Percentiles rank a stretch among this genome's conserved stretches.
phyloP scores from a whole-genome alignment of 345 rosid genomes.

The Citrus reticulata region DNA sequence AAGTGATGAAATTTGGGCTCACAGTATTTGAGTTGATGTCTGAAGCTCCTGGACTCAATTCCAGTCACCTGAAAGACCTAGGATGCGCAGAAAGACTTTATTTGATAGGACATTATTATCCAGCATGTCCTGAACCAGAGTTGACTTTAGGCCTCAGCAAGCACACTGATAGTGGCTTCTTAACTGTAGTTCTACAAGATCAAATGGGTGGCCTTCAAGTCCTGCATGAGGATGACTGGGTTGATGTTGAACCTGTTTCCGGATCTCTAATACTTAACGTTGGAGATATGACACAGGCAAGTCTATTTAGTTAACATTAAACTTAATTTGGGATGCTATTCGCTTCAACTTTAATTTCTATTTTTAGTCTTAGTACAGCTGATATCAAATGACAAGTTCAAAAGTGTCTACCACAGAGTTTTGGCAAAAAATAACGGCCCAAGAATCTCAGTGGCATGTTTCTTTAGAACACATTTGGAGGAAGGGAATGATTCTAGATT shows the following conservation, averaged over 20 bases:
- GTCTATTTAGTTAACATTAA: background rate
- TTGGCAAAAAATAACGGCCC: slow-evolving; percentile 17
- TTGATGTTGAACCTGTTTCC: slow-evolving; percentile 14
- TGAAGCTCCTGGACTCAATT: slow-evolving; percentile 21
- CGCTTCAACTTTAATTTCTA: no score
- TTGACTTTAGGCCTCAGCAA: slow-evolving; percentile 17
- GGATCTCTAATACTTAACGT: slow-evolving; percentile 18
- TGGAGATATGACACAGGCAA: slow-evolving; percentile 26
- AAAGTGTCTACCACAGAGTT: slow-evolving; percentile 31
- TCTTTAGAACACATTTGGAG: slow-evolving; percentile 16
- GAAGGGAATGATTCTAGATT: slow-evolving; percentile 16
- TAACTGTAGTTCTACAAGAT: slow-evolving; percentile 7
- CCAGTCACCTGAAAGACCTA: slow-evolving; percentile 15
- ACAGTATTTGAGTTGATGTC: slow-evolving; percentile 17
- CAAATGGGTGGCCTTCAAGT: slow-evolving; percentile 28
- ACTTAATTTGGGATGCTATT: background rate
- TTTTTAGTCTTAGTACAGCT: slow-evolving; percentile 13
- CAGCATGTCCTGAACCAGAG: slow-evolving; percentile 32
- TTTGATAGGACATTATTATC: slow-evolving; percentile 24
- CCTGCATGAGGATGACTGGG: slow-evolving; percentile 13
- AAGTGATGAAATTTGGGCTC: slow-evolving; percentile 7
- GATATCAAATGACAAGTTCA: slow-evolving; percentile 25
- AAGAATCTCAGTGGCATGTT: slow-evolving; percentile 26
- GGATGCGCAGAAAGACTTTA: slow-evolving; percentile 19
- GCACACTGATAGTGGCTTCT: slow-evolving; percentile 22